Evolutionary conservation across 768 basidiomycete species (phyloP).

Genomic region (Cystobasidium onofrii): DNA sequence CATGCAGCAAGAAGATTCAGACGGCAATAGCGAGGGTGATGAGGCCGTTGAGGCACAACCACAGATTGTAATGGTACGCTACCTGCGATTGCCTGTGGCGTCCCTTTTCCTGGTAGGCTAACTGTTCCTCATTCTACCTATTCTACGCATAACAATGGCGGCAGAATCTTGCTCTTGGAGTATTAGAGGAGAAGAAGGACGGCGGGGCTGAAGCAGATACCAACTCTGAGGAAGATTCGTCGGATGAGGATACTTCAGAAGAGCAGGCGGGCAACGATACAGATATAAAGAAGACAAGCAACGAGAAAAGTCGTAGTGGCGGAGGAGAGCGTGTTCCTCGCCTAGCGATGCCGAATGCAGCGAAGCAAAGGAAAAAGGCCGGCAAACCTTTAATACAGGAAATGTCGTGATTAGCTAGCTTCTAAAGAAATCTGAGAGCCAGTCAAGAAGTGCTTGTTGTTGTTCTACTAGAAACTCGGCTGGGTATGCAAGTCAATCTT

Average conservation of each 20-base stretch:
- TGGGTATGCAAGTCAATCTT: not conserved
- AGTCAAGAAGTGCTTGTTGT: not conserved
- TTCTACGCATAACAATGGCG: too few species aligned
- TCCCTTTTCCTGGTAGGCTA: too few species aligned
- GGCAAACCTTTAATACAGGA: not conserved
- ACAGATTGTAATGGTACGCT: conserved; percentile 14
- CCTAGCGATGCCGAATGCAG: not conserved
- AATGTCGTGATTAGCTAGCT: not conserved
- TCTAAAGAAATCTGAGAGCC: too few species aligned
- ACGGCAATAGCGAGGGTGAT: not conserved
- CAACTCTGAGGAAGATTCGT: not conserved
- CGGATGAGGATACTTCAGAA: not conserved
- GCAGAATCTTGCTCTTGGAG: conserved; percentile 28
- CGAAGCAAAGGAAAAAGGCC: not conserved
- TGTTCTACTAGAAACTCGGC: not conserved
- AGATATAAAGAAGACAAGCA: not conserved
- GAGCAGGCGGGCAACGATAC: not conserved
- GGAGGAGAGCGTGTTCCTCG: too few species aligned
- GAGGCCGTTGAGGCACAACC: not conserved
- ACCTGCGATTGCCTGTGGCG: not conserved
- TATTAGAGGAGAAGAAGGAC: conserved; percentile 5
- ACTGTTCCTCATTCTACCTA: too few species aligned
- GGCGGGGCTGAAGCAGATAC: not conserved
- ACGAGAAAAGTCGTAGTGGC: too few species aligned
- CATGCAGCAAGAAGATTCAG: not conserved